Percentiles rank a stretch among this genome's conserved stretches.
phyloP scores from a whole-genome alignment of 176 grass and related monocot genomes.

The Paspalum notatum region DNA sequence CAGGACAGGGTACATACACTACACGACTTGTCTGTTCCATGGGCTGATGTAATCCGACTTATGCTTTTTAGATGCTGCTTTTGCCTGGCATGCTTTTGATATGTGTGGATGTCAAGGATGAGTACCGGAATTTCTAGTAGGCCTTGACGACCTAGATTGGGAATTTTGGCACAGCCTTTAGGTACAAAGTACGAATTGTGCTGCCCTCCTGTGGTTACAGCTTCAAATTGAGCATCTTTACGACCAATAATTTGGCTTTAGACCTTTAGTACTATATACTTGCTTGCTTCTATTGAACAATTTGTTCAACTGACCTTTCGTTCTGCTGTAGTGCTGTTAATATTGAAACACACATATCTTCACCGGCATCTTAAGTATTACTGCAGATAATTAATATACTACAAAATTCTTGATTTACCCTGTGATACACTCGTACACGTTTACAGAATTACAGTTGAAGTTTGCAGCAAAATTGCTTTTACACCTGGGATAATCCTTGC shows the following conservation, averaged over 20 bases:
- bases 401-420: background rate
- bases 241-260: conserved; percentile 43
- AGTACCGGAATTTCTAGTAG: conserved; percentile 32
- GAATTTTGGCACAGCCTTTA: conserved; percentile 37
- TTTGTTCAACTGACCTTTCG: background rate
- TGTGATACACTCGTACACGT: background rate
- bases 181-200: conserved; percentile 45
- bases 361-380: background rate
- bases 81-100: conserved; percentile 50
- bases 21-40: conserved; percentile 38
- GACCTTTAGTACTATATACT: conserved; percentile 30
- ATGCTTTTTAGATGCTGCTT: conserved; percentile 39
- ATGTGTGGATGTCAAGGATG: conserved; percentile 28
- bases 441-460: conserved; percentile 9
- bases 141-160: conserved; percentile 38
- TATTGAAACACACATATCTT: conserved; percentile 9
- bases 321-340: background rate
- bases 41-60: conserved; percentile 1
- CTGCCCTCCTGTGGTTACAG: conserved; percentile 49
- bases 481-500: background rate
- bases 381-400: background rate
- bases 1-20: conserved; percentile 62
- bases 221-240: conserved; percentile 34
- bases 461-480: conserved; percentile 14
- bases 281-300: conserved; percentile 15